Percentiles rank a stretch among this genome's conserved stretches.
phyloP scores from a whole-genome alignment of 2,329 filamentous ascomycete genomes.

The Rhynchosporium graminicola region DNA sequence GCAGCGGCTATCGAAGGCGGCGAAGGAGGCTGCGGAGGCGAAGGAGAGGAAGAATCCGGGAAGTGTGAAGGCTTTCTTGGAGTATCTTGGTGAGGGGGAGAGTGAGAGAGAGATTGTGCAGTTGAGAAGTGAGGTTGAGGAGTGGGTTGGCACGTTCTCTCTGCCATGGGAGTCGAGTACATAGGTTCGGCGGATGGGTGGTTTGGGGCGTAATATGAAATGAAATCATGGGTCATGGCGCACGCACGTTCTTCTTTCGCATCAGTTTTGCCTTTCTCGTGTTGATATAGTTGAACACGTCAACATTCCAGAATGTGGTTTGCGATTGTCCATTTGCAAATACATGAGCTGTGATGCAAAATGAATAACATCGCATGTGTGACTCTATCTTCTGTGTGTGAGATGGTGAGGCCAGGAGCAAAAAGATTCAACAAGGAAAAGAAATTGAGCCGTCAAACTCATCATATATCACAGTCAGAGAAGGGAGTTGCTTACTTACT shows the following conservation, averaged over 20 bases:
- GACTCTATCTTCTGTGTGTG: neutral
- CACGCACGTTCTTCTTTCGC: neutral
- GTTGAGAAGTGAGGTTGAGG: slow-evolving; percentile 71
- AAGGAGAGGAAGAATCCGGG: slow-evolving; percentile 65
- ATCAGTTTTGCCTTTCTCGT: too few relatives aligned
- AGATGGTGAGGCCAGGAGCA: too few relatives aligned
- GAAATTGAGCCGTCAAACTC: slow-evolving; percentile 6
- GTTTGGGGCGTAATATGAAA: slow-evolving; percentile 2
- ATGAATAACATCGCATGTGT: neutral
- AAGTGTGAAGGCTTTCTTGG: slow-evolving; percentile 66
- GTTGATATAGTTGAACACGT: too few relatives aligned
- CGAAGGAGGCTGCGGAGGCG: slow-evolving; percentile 67
- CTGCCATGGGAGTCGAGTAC: slow-evolving; percentile 60
- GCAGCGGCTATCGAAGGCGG: slow-evolving; percentile 71
- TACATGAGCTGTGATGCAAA: too few relatives aligned
- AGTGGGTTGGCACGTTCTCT: slow-evolving; percentile 75
- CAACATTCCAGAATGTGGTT: too few relatives aligned
- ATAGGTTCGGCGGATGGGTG: neutral
- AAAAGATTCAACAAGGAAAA: neutral
- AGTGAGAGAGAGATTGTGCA: slow-evolving; percentile 70
- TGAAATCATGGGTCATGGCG: slow-evolving; percentile 4
- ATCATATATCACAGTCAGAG: neutral
- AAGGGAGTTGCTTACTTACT: neutral
- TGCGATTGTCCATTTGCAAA: too few relatives aligned
- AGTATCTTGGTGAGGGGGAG: slow-evolving; percentile 68